phyloP scores from a whole-genome alignment of 129 eudicot genomes.

The Arctium minus region DNA sequence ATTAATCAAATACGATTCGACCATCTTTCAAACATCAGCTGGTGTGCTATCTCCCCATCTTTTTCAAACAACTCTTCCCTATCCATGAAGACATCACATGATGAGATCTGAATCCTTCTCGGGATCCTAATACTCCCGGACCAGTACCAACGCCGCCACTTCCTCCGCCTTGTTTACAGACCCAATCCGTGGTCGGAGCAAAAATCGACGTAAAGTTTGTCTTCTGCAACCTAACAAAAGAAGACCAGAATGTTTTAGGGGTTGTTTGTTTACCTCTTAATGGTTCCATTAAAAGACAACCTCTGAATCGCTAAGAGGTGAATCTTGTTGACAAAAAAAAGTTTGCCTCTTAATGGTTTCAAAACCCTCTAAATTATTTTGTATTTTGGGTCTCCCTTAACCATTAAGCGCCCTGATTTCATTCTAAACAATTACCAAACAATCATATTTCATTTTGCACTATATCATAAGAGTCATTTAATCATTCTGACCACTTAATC shows the following conservation, averaged over 20 bases:
- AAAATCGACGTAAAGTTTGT: conserved; percentile 77
- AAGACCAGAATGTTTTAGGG: conserved; percentile 65
- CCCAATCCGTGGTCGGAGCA: conserved; percentile 47
- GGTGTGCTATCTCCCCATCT: conserved; percentile 43
- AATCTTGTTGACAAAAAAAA: no score
- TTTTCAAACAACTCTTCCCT: conserved; percentile 9
- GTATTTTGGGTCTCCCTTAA: no score
- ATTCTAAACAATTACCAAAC: no score
- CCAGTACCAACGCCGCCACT: conserved; percentile 80
- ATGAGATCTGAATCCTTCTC: conserved; percentile 65
- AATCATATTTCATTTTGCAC: no score
- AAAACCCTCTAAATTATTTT: no score
- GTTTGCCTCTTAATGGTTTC: no score
- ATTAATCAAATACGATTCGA: conserved; percentile 66
- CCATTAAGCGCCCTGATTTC: no score
- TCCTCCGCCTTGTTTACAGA: conserved; percentile 79
- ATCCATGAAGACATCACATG: conserved; percentile 20
- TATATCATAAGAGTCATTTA: no score
- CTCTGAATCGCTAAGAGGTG: no score
- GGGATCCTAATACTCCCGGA: conserved; percentile 92
- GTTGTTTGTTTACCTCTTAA: no score
- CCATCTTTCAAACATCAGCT: conserved; percentile 41
- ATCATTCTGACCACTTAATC: no score
- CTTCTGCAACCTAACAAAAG: conserved; percentile 90
- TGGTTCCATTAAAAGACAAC: no score